These are phyloP conservation scores for Candida endomychidarum DNA, from an alignment of 805 yeast genomes.

Conservation along the genomic window DNA sequence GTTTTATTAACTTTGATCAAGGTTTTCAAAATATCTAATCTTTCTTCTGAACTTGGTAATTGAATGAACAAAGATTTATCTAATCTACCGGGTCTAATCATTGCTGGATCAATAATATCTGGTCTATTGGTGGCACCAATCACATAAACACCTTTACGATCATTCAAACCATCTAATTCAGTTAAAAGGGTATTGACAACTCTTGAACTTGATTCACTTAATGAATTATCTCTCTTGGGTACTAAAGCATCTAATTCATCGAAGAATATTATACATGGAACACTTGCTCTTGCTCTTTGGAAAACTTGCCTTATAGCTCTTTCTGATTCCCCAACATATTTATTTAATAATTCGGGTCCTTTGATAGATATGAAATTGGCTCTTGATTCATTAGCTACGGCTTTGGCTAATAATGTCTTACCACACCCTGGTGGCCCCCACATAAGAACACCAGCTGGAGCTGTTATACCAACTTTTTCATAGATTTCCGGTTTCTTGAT, in stretches of 20 bases:
- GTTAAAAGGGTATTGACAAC: slow-evolving; percentile 94
- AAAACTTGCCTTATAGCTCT: slow-evolving; percentile 92
- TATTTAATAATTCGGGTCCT: slow-evolving; percentile 93
- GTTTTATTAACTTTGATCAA: slow-evolving; percentile 70
- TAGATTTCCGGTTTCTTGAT: slow-evolving; percentile 89
- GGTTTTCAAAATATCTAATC: slow-evolving; percentile 79
- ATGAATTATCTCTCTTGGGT: slow-evolving; percentile 85
- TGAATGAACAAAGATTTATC: slow-evolving; percentile 93
- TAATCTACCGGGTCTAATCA: slow-evolving; percentile 94
- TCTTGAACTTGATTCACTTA: slow-evolving; percentile 86
- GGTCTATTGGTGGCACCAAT: slow-evolving; percentile 97
- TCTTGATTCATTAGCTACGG: slow-evolving; percentile 95
- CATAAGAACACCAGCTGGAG: slow-evolving; percentile 94
- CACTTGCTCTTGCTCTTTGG: slow-evolving; percentile 86
- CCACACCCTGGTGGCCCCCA: slow-evolving; percentile 99
- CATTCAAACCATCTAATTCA: slow-evolving; percentile 92
- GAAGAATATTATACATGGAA: slow-evolving; percentile 92
- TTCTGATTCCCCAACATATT: slow-evolving; percentile 96
- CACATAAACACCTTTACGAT: slow-evolving; percentile 88
- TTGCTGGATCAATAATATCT: slow-evolving; percentile 97
- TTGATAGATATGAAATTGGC: slow-evolving; percentile 95
- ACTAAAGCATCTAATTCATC: slow-evolving; percentile 96
- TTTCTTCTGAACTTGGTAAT: slow-evolving; percentile 75
- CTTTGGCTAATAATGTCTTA: slow-evolving; percentile 92
- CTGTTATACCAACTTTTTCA: slow-evolving; percentile 87